Conservation (phyloP, 495 filamentous ascomycete genomes). For the Neurospora intermedia region DNA sequence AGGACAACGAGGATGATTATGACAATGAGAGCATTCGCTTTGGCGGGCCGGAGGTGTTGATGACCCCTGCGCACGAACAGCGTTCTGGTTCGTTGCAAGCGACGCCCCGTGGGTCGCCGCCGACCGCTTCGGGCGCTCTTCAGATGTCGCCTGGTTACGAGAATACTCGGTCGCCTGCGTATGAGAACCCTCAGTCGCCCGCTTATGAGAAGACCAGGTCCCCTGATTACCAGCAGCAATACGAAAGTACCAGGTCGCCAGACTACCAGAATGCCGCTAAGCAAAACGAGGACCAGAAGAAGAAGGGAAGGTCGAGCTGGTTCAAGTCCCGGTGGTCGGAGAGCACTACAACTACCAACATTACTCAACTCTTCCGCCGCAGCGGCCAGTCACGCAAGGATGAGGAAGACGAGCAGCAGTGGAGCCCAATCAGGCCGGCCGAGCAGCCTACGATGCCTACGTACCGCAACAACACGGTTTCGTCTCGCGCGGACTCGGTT, state of each 20-base stretch:
- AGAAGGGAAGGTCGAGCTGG: conserved; percentile 85
- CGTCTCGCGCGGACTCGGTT: conserved; percentile 62
- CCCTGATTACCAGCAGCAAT: conserved; percentile 32
- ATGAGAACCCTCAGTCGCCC: conserved; percentile 21
- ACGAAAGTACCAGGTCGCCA: conserved; percentile 29
- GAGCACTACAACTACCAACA: conserved; percentile 65
- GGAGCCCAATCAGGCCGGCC: neutral
- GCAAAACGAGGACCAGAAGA: conserved; percentile 72
- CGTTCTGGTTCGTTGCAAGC: conserved; percentile 41
- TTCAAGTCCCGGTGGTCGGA: conserved; percentile 96
- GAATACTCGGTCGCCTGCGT: conserved; percentile 9
- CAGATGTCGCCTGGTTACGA: conserved; percentile 35
- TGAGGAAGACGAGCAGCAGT: conserved; percentile 24
- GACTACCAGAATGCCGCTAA: conserved; percentile 32
- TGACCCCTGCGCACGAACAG: conserved; percentile 34
- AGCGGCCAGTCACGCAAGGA: conserved; percentile 39
- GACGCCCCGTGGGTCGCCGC: conserved; percentile 61
- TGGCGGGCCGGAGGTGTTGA: conserved; percentile 35
- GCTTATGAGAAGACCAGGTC: conserved; percentile 32
- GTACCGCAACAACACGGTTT: conserved; percentile 13
- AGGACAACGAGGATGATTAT: conserved; percentile 63
- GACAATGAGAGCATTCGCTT: conserved; percentile 38
- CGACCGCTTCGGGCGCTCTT: conserved; percentile 36
- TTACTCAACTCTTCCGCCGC: conserved; percentile 39
- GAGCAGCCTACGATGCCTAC: conserved; percentile 4